Percentiles rank a stretch among this genome's conserved stretches.
phyloP scores from a whole-genome alignment of 352 stramenopile species.

The Phytopythium oedochilum region DNA sequence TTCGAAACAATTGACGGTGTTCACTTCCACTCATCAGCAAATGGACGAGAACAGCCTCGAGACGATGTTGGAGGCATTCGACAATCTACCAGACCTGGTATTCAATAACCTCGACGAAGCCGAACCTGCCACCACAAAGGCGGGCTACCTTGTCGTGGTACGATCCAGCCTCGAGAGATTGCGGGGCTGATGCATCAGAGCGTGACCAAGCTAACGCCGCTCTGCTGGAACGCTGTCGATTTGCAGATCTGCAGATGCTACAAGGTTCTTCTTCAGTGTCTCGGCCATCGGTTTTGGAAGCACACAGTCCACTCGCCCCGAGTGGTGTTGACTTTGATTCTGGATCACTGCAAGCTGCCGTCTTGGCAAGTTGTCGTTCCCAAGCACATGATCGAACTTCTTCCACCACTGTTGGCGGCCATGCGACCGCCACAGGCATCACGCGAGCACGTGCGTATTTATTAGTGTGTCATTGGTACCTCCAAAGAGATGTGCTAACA shows the following conservation, averaged over 20 bases:
- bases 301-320: conserved; percentile 67
- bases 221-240: neutral
- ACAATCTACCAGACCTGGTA: conserved; percentile 82
- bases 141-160: conserved; percentile 77
- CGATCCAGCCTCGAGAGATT: neutral
- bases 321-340: conserved; percentile 59
- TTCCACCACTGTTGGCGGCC: conserved; percentile 57
- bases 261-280: conserved; percentile 56
- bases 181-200: neutral
- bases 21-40: conserved; percentile 26
- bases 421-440: conserved; percentile 62
- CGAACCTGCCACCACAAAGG: conserved; percentile 53
- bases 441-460: conserved; percentile 11
- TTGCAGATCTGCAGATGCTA: conserved; percentile 80
- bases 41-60: conserved; percentile 80
- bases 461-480: neutral
- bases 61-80: conserved; percentile 75
- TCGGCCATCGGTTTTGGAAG: conserved; percentile 82
- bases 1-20: neutral
- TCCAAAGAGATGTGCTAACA: neutral
- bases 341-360: conserved; percentile 56
- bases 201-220: neutral
- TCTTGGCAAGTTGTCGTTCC: conserved; percentile 75
- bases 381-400: conserved; percentile 76
- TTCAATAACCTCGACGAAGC: conserved; percentile 84